Base-by-base conservation (phyloP, 106 monocot genomes). In the Allium fistulosum region DNA sequence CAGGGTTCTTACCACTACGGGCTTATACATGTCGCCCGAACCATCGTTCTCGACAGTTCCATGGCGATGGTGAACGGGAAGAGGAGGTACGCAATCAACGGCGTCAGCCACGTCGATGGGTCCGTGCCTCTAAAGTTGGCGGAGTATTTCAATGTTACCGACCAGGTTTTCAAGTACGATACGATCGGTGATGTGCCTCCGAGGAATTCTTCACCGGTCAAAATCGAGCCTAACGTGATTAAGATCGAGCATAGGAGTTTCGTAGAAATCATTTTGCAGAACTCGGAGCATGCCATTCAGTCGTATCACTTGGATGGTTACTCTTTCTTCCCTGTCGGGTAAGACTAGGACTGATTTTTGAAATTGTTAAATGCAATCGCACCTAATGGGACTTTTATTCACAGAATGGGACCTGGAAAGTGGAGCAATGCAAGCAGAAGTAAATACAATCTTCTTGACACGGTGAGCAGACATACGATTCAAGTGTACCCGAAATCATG, bases 381-480 rank as follows among this genome's bases (percentile, higher is more conserved):
- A 58, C 2, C 10, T n/a, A n/a, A 11, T 14, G n/a, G 16, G 26
- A 65, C 7, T 65, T 62, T 37, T 11, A 5, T 11, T 53, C 17
- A 45, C 67, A 82, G 77, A 26, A 85, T 85, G 80, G 84, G 80
- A 5, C 71, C 57, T 7, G 77, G 84, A 13, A 71, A n/a, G 26
- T 85, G 84, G 84, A 49, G 74, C n/a, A 69, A 77, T 12, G 84
- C 61, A 52, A 77, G 49, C 22, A 77, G 84, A 49, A 75, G 67
- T 26, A 58, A n/a, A 7, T 85, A 80, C 77, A 85, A 85, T 72
- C 60, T 80, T 55, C 73, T 80, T 7, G 80, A 85, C 53, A 74
- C 80, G 3, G 84, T 81, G 63, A 81, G 77, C 74, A 80, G 5
- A 37, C 2, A 37, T 37, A 37, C 37, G 37, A 5, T 37, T 37